Conservation (phyloP, 257 asterid genomes). For the Haberlea rhodopensis region DNA sequence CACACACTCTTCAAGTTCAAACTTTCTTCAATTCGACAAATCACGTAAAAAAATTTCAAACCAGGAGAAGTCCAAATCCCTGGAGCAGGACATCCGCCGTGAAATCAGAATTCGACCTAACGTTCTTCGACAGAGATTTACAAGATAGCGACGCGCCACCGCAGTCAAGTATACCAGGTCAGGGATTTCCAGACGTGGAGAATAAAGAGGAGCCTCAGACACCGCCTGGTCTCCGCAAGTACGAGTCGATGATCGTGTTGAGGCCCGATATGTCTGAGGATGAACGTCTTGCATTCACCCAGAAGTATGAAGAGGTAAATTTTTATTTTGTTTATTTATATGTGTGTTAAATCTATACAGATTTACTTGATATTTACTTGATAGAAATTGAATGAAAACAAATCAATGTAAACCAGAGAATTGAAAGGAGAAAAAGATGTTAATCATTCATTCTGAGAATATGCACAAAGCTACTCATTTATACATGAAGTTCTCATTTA, state of each 20-base stretch:
- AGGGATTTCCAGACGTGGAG: conserved; percentile 56
- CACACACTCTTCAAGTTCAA: conserved; percentile 4
- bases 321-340: background rate
- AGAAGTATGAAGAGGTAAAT: conserved; percentile 85
- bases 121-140: conserved; percentile 70
- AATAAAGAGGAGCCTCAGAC: conserved; percentile 87
- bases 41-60: conserved; percentile 17
- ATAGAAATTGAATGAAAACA: no score
- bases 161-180: conserved; percentile 44
- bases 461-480: no score
- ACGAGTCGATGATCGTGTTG: conserved; percentile 81
- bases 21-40: conserved; percentile 20
- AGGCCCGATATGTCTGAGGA: conserved; percentile 98
- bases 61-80: conserved; percentile 9
- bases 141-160: conserved; percentile 48
- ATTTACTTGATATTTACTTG: no score
- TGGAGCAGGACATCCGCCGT: conserved; percentile 22
- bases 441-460: no score
- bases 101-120: conserved; percentile 45
- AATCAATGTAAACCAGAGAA: no score
- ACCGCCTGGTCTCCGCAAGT: conserved; percentile 89
- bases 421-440: no score
- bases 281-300: conserved; percentile 84
- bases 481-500: no score
- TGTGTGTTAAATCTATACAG: no score